Evolutionary conservation across 495 filamentous ascomycete species (phyloP), one percentile per base, ranked within the genome.

Genomic region (Umbilicaria muhlenbergii): DNA sequence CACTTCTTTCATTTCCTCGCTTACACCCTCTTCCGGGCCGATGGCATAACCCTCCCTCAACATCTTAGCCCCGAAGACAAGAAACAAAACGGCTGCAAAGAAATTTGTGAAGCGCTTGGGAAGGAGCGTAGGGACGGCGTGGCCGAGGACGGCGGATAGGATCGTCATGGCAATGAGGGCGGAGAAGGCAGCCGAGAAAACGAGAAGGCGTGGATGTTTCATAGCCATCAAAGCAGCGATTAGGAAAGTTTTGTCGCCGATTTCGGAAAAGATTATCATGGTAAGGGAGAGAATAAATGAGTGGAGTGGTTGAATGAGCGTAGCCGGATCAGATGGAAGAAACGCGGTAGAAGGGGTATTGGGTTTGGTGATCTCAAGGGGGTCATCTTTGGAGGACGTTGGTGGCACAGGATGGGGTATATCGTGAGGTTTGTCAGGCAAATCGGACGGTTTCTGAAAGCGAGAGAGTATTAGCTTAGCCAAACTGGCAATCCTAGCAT

Each of bases 141-240:
- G 91, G 16, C 91, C 91, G 11, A 96, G 67, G n/a, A 98, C 66
- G 13, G 91, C 92, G 6, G 91, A 96, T n/a, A 98, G 73, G 17
- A 96, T 73, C 0, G 92, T 95, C 91, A 98, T 98, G 57, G 78
- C 71, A 42, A 93, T 75, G 41, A 98, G 65, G 17, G 91, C 93
- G 47, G 77, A 70, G 52, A 96, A 86, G n/a, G 91, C 91, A 5
- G 91, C 86, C 7, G 83, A 78, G 65, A 96, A 98, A 35, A 98
- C 92, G 11, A 94, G 69, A 42, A 95, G 60, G 31, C 89, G 84
- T 36, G 91, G 81, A 57, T 98, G 88, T 51, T 94, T 86, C 91
- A 98, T 98, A 2, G 91, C 91, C 91, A 98, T 98, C 16, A 98
- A 71, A 18, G 91, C 91, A 12, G 91, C 91, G 36, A 98, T 86